Evolutionary conservation across 257 asterid genomes (phyloP), one percentile per base, ranked within the genome.

Genomic region (Parsonsia alboflavescens): DNA sequence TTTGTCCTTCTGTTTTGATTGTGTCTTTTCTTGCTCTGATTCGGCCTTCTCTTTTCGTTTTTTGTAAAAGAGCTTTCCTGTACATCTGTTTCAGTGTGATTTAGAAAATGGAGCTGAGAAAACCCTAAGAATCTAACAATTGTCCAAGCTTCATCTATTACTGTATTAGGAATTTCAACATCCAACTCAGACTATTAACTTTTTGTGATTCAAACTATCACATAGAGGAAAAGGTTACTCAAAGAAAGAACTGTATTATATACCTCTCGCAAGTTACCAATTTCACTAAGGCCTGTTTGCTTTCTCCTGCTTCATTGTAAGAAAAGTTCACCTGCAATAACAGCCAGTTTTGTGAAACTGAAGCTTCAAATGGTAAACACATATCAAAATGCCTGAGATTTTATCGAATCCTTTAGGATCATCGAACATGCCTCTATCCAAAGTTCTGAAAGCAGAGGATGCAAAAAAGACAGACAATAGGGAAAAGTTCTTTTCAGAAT

Each of bases 221-320:
- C 52, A 73, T 30, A 4, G 36, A 19, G n/a, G 61, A 70, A 68
- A 10, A 21, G 4, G 36, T 52, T n/a, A 54, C 15, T 54, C 58
- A 12, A 59, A 15, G 41, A 69, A n/a, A 19, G 49, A 75, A 62
- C 28, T 26, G 28, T 39, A 16, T 15, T 13, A 21, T 66, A 75
- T 61, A 90, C 97, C 96, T 90, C 83, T 88, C 96, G 84, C 99
- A 95, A 24, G 96, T 85, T 66, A 92, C 94, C 87, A 95, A 84
- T 84, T 95, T 95, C 84, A 95, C 97, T 75, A 95, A 84, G 66
- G 98, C 99, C 83, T 95, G 99, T 80, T 95, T 95, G 84, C 80
- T 86, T 86, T 92, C 99, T 74, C 97, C 98, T 21, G 99, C 99
- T 91, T 95, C 99, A 80, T 66, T 74, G 83, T 95, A 95, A 57